Conservation (phyloP, 768 basidiomycete species). For the Leucosporidium scottii region DNA sequence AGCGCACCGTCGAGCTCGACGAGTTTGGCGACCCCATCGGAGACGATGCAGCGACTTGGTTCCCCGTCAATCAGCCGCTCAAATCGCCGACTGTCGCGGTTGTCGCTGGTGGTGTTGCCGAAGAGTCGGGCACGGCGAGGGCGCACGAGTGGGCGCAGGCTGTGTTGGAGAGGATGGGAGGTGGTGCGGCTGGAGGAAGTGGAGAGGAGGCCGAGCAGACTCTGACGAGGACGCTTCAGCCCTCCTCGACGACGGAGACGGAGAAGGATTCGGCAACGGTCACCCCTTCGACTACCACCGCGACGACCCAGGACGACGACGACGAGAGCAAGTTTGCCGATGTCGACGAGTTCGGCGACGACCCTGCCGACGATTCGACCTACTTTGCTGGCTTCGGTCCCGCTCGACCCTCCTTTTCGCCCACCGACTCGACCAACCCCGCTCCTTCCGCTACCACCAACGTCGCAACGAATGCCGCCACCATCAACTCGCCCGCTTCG, state of each 20-base stretch:
- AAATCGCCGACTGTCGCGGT: not conserved
- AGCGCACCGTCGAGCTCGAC: not conserved
- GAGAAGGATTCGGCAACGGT: no score
- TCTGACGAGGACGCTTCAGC: no score
- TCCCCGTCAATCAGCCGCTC: conserved; percentile 8
- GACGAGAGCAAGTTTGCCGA: not conserved
- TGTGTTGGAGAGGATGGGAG: not conserved
- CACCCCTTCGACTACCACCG: no score
- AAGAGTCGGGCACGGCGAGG: not conserved
- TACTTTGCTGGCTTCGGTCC: conserved; percentile 16
- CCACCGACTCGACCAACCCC: not conserved
- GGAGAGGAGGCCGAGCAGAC: no score
- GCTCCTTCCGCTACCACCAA: not conserved
- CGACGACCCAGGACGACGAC: no score
- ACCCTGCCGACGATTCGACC: conserved; percentile 27
- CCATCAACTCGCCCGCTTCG: not conserved
- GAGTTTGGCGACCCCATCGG: conserved; percentile 23
- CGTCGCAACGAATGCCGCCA: not conserved
- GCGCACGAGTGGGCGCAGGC: not conserved
- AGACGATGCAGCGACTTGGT: conserved; percentile 26
- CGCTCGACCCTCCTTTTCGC: not conserved
- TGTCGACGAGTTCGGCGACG: conserved; percentile 28
- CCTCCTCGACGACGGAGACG: no score
- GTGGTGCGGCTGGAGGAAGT: not conserved
- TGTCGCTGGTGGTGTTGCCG: not conserved